Conservation (phyloP, 2,329 filamentous ascomycete species). For the Pyrenophora teres region DNA sequence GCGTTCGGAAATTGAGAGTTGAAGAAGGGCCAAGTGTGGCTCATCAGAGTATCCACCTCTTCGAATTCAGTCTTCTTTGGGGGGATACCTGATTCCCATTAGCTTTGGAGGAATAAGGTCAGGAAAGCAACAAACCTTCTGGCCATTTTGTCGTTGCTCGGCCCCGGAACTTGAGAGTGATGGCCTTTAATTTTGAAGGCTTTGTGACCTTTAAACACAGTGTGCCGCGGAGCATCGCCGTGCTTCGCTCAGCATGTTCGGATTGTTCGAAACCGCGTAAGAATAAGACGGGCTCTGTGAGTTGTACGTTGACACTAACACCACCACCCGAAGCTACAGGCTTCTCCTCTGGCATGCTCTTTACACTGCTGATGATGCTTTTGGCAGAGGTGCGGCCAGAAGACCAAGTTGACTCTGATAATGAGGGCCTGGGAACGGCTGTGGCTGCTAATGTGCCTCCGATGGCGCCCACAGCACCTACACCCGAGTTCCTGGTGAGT, state of each 20-base stretch:
- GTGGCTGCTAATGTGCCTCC: constrained; percentile 43
- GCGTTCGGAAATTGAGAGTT: constrained; percentile 71
- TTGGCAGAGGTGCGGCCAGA: constrained; percentile 42
- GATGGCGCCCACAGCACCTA: constrained; percentile 36
- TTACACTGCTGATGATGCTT: constrained; percentile 41
- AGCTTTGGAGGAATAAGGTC: not conserved
- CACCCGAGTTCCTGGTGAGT: constrained; percentile 45
- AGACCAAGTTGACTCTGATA: constrained; percentile 49
- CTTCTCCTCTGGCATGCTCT: constrained; percentile 58
- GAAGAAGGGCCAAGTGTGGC: constrained; percentile 90
- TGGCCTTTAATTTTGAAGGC: constrained; percentile 87
- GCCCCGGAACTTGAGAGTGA: constrained; percentile 84
- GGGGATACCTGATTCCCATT: constrained; percentile 67
- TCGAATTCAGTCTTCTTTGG: constrained; percentile 81
- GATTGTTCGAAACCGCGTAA: constrained; percentile 78
- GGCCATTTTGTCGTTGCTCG: constrained; percentile 93
- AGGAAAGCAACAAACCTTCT: constrained; percentile 62
- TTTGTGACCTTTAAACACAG: constrained; percentile 83
- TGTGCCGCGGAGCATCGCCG: constrained; percentile 83
- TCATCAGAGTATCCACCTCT: constrained; percentile 84
- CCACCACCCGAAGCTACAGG: constrained; percentile 80
- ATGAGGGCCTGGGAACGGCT: constrained; percentile 47
- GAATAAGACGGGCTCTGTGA: constrained; percentile 81
- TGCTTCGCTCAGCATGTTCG: constrained; percentile 66
- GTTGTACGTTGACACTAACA: constrained; percentile 71